A percentile compares a stretch with the other conserved stretches of the same genome.
Conservation (phyloP, 352 stramenopile species). For the Achlya hypogyna region DNA sequence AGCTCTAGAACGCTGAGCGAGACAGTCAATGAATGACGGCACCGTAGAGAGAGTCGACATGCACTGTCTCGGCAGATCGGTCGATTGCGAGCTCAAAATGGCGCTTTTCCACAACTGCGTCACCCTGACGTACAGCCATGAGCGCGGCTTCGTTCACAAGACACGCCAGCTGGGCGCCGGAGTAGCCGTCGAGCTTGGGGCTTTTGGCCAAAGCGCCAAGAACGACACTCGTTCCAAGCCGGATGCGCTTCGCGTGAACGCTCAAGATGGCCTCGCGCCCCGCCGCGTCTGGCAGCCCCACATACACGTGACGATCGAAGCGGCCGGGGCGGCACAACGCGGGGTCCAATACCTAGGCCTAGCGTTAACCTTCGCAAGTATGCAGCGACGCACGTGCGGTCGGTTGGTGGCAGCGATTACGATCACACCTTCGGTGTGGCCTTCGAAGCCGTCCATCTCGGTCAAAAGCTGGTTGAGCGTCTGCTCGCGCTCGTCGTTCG, state of each 20-base stretch:
- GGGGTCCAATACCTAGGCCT: conserved; percentile 80
- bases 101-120: conserved; percentile 44
- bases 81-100: conserved; percentile 74
- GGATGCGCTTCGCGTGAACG: conserved; percentile 55
- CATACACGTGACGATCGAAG: conserved; percentile 95
- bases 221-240: conserved; percentile 45
- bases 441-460: conserved; percentile 86
- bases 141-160: conserved; percentile 79
- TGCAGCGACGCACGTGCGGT: conserved; percentile 43
- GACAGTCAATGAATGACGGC: not conserved
- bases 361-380: not conserved
- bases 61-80: conserved; percentile 49
- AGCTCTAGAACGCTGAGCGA: too few relatives aligned
- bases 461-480: conserved; percentile 91
- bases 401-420: conserved; percentile 96
- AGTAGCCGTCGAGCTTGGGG: conserved; percentile 46
- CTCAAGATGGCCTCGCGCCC: conserved; percentile 77
- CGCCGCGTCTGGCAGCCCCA: conserved; percentile 88
- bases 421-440: conserved; percentile 88
- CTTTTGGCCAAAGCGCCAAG: conserved; percentile 40
- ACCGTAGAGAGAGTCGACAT: conserved; percentile 20
- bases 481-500: conserved; percentile 93
- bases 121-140: conserved; percentile 57
- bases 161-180: conserved; percentile 63
- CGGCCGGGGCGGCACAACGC: conserved; percentile 93